Conservation (phyloP, 2,329 filamentous ascomycete genomes). For the Colletotrichum sidae region DNA sequence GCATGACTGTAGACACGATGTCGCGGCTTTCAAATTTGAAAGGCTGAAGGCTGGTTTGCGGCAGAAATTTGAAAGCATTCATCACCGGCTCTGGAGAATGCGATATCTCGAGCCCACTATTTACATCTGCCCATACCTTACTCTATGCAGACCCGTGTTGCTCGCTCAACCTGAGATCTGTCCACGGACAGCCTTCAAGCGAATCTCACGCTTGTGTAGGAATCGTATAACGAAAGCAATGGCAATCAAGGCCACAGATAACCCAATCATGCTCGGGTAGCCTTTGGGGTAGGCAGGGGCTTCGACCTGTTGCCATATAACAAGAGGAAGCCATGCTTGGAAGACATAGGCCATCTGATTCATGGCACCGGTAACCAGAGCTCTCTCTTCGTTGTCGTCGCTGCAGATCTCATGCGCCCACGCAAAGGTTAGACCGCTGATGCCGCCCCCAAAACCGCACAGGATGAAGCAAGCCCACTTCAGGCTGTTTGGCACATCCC, state of each 20-base stretch:
- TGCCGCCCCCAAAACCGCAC: conserved; percentile 22
- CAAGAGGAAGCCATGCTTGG: conserved; percentile 67
- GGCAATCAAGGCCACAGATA: conserved; percentile 61
- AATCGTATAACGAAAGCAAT: conserved; percentile 60
- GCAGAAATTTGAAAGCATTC: background rate
- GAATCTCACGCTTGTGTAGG: conserved; percentile 56
- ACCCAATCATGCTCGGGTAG: conserved; percentile 48
- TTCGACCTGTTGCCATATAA: conserved; percentile 61
- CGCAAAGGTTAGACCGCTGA: conserved; percentile 38
- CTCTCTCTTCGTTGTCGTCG: conserved; percentile 30
- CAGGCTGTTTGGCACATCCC: conserved; percentile 65
- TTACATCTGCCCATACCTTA: no score
- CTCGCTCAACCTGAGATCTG: background rate
- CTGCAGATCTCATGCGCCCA: conserved; percentile 33
- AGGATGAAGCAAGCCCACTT: conserved; percentile 65
- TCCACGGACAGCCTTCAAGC: conserved; percentile 10
- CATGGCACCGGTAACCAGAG: conserved; percentile 32
- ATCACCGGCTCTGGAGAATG: no score
- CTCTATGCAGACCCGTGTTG: no score
- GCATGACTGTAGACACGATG: background rate
- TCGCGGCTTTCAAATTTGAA: no score
- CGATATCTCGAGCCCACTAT: no score
- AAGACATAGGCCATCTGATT: conserved; percentile 51
- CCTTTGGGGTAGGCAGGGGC: conserved; percentile 57
- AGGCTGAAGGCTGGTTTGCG: background rate